phyloP scores from a whole-genome alignment of 2,329 filamentous ascomycete species.

The Myrmaecium sp. region DNA sequence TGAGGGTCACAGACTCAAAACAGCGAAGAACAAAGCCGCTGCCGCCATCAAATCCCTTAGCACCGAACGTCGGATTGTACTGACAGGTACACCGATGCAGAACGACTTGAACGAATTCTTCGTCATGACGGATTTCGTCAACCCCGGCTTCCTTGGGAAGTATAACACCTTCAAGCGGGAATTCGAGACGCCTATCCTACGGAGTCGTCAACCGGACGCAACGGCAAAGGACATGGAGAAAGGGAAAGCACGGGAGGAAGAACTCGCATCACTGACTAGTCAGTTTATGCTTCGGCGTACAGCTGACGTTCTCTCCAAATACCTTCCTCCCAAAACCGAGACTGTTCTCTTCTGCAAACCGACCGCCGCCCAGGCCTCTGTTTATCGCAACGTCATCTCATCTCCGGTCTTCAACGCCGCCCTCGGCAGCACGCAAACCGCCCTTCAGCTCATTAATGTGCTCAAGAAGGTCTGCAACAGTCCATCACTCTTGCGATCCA shows the following conservation, averaged over 20 bases:
- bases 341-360: conserved; percentile 50
- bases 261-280: conserved; percentile 42
- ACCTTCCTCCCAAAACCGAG: conserved; percentile 50
- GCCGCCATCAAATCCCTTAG: conserved; percentile 47
- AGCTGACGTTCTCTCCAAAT: conserved; percentile 47
- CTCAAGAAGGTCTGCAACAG: conserved; percentile 63
- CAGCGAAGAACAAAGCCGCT: conserved; percentile 50
- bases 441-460: conserved; percentile 52
- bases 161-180: conserved; percentile 46
- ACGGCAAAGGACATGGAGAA: conserved; percentile 44
- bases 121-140: conserved; percentile 51
- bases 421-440: conserved; percentile 43
- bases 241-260: conserved; percentile 43
- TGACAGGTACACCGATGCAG: conserved; percentile 52
- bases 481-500: conserved; percentile 41
- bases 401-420: conserved; percentile 46
- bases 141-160: conserved; percentile 46
- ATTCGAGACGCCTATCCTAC: conserved; percentile 48
- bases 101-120: conserved; percentile 53
- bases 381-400: conserved; percentile 46
- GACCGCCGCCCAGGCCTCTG: conserved; percentile 39
- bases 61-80: conserved; percentile 42
- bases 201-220: conserved; percentile 47
- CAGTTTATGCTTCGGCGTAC: conserved; percentile 50
- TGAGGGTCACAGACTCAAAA: conserved; percentile 52